Evolutionary conservation across 2,329 filamentous ascomycete species (phyloP).

Genomic region (Pseudogymnoascus verrucosus): DNA sequence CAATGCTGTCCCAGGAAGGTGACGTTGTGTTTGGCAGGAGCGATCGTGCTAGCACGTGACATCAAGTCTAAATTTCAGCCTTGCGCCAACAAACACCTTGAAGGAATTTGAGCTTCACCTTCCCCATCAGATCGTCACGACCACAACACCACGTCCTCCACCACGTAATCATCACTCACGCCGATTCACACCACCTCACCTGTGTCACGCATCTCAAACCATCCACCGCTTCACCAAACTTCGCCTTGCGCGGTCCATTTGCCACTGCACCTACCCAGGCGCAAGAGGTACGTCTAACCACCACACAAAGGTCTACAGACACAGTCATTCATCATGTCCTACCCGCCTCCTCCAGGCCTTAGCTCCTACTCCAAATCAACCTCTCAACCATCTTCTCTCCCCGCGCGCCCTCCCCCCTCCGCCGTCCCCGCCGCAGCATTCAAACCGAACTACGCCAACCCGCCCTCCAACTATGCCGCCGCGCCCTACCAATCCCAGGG

Average conservation of each 20-base stretch:
- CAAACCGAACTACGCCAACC: no score
- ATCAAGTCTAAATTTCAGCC: background rate
- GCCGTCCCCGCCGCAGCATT: no score
- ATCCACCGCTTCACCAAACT: background rate
- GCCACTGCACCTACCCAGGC: conserved; percentile 15
- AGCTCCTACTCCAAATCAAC: conserved; percentile 33
- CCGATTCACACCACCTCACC: background rate
- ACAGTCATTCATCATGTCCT: conserved; percentile 65
- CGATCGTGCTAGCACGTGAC: background rate
- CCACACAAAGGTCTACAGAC: conserved; percentile 23
- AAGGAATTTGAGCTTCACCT: background rate
- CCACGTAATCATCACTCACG: background rate
- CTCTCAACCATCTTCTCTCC: conserved; percentile 51
- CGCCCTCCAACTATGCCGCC: no score
- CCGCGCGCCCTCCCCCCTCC: no score
- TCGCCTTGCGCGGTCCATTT: background rate
- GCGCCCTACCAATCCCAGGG: no score
- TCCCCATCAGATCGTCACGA: background rate
- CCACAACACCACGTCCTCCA: background rate
- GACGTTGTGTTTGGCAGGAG: background rate
- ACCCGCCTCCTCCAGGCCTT: conserved; percentile 77
- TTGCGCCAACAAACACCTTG: background rate
- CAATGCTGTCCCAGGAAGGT: no score
- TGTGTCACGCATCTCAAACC: background rate
- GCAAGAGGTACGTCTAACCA: conserved; percentile 31